phyloP scores from a whole-genome alignment of 2,329 filamentous ascomycete species.

The Tolypocladium pustulatum region DNA sequence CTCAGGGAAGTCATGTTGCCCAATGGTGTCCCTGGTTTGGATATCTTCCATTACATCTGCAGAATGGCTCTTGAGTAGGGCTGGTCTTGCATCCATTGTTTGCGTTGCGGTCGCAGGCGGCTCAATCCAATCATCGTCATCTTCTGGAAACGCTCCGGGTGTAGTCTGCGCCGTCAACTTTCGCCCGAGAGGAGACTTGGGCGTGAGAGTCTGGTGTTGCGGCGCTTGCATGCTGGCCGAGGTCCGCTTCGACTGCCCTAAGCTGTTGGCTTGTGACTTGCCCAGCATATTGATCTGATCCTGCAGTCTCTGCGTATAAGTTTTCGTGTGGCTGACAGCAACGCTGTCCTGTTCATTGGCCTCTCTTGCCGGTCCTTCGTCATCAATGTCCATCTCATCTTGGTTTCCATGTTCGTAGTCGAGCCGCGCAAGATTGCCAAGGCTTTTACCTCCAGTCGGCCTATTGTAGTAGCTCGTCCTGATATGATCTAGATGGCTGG shows the following conservation, averaged over 20 bases:
- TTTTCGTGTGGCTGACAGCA: slow-evolving; percentile 56
- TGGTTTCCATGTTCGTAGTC: slow-evolving; percentile 33
- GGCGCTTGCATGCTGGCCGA: slow-evolving; percentile 19
- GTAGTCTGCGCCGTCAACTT: slow-evolving; percentile 29
- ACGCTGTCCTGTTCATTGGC: slow-evolving; percentile 34
- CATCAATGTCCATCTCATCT: slow-evolving; percentile 44
- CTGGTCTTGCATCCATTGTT: slow-evolving; percentile 30
- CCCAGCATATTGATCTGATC: slow-evolving; percentile 77
- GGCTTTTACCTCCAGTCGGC: slow-evolving; percentile 62
- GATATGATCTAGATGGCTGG: slow-evolving; percentile 66
- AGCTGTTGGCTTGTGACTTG: slow-evolving; percentile 40
- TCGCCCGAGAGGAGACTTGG: slow-evolving; percentile 15
- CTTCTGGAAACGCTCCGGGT: slow-evolving; percentile 50
- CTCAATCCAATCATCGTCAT: slow-evolving; percentile 51
- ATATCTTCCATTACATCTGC: slow-evolving; percentile 51
- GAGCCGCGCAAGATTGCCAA: slow-evolving; percentile 40
- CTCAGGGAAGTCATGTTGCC: slow-evolving; percentile 26
- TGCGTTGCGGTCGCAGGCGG: slow-evolving; percentile 28
- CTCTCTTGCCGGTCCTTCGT: slow-evolving; percentile 20
- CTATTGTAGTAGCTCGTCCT: slow-evolving; percentile 65
- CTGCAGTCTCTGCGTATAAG: slow-evolving; percentile 85
- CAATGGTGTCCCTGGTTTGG: slow-evolving; percentile 35
- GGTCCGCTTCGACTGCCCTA: slow-evolving; percentile 36
- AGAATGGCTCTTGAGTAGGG: slow-evolving; percentile 49
- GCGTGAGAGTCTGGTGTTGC: slow-evolving; percentile 19